These are phyloP conservation scores for Tetraselmis chui DNA, from an alignment of 139 green algal species.

Conservation along the genomic window DNA sequence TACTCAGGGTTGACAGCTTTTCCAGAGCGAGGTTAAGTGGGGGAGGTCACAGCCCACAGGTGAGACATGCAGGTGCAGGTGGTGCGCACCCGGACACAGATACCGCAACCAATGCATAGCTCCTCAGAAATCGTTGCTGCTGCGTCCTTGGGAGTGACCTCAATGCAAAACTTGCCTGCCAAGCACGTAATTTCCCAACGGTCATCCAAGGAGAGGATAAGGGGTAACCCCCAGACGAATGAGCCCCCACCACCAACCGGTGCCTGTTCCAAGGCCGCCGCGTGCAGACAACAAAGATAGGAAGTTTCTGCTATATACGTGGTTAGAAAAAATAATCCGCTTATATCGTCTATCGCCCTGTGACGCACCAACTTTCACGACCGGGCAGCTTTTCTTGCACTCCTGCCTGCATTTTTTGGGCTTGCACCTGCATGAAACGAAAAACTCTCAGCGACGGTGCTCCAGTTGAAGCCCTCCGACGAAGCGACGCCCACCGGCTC, in stretches of 20 bases:
- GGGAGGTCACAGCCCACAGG: background rate
- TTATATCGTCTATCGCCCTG: no score
- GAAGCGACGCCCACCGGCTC: no score
- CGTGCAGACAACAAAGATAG: no score
- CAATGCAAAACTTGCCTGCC: slow-evolving; percentile 97
- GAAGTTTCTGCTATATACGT: no score
- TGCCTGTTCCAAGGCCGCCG: no score
- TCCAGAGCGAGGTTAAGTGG: background rate
- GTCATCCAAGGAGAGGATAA: no score
- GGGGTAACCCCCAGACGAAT: no score
- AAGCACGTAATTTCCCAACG: no score
- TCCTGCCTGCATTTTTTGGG: slow-evolving; percentile 99
- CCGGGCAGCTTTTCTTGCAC: slow-evolving; percentile 97
- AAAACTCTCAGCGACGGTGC: no score
- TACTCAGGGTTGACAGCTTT: background rate
- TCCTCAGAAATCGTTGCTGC: slow-evolving; percentile 95
- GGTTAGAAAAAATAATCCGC: no score
- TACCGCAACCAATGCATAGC: slow-evolving; percentile 99
- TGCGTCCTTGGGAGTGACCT: slow-evolving; percentile 81
- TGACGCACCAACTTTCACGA: slow-evolving; percentile 91
- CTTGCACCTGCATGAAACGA: slow-evolving; percentile 67
- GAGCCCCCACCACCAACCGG: no score
- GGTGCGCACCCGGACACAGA: slow-evolving; percentile 91
- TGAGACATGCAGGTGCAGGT: background rate
- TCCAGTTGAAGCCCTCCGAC: no score